Evolutionary conservation across 2,329 filamentous ascomycete genomes (phyloP), one percentile per base, ranked within the genome.

Genomic region (Alternaria burnsii): DNA sequence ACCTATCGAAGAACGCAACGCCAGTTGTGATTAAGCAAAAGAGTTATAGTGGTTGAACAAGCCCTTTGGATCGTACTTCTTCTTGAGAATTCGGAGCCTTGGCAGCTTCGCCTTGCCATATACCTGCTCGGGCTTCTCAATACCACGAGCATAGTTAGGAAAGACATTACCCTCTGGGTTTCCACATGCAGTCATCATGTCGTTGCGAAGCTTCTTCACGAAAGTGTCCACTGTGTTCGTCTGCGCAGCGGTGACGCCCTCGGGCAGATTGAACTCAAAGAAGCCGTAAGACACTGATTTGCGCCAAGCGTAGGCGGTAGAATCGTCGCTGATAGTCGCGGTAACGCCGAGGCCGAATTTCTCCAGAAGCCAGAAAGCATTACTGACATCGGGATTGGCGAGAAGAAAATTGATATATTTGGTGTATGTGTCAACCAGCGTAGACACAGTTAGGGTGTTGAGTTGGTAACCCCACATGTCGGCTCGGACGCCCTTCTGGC

Each of bases 91-190:
- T 55, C 62, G 51, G 46, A 79, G 57, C 58, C 65, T 73, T 36
- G 70, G 55, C 40, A 77, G 9, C 24, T 74, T 59, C 28, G 76
- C 68, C 50, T 69, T 69, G 8, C 75, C 76, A 55, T 78, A 79
- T 9, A 74, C 48, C 0, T 58, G 61, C 48, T 73, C 67, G 10
- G 70, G 59, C 30, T 59, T 59, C 36, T 75, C 74, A 30, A 63
- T 62, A 4, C 69, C 69, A 36, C 53, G 47, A 5, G 67, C 69
- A 55, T 77, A 78, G 53, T 78, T 78, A 9, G 76, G 66, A 46
- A 77, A 78, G 0, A 73, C 63, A 4, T 61, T 47, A 3, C 69
- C 47, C 16, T 12, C 41, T 2, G 52, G 32, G 22, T 59, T 56
- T 20, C 41, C 32, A 34, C 48, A 48, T 24, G 46, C 40, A 14